Base-by-base conservation (phyloP, 305 asterid genomes). In the Withania somnifera region DNA sequence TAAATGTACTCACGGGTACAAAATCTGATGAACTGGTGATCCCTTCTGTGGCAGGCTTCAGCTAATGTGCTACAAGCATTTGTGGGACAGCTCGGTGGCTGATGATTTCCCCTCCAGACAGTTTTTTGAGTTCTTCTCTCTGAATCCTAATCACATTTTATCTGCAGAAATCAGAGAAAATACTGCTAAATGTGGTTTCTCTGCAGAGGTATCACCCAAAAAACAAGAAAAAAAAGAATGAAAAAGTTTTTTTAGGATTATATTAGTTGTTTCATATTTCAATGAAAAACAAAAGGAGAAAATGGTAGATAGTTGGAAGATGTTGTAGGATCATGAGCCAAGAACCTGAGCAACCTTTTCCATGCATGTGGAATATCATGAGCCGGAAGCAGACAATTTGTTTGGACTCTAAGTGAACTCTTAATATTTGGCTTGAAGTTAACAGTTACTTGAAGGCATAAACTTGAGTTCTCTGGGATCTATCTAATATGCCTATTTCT, bases 51-150 rank as follows among this genome's bases (percentile, higher is more conserved):
- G 88, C 94, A 95, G 98, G 97, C 92, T 93, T 81, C 98, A 95
- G 71, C 78, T 95, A 38, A 95, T 95, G 98, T 91, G 97, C 93
- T 95, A 95, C 89, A 95, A 93, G 89, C 86, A 87, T 81, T 88
- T 93, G 83, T 95, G 98, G 98, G 98, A 95, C 88, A 89, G 87
- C 78, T 89, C 93, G 84, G 91, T 89, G 47, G 89, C 92, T 10
- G 90, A 84, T 54, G 90, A 82, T 58, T 95, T 95, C 78, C 97
- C 98, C 19, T 30, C 85, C 5, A 86, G 83, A 20, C 87, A 89
- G 83, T 95, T 95, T 84, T 95, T 82, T 80, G 90, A 92, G 83
- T 93, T 89, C 92, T 95, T 93, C 86, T 88, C 97, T 5, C 87
- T 95, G 91, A 90, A 93, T 87, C 97, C 95, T 22, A 77, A 92